phyloP scores from a whole-genome alignment of 2,329 filamentous ascomycete genomes.

The Alternaria triticina region DNA sequence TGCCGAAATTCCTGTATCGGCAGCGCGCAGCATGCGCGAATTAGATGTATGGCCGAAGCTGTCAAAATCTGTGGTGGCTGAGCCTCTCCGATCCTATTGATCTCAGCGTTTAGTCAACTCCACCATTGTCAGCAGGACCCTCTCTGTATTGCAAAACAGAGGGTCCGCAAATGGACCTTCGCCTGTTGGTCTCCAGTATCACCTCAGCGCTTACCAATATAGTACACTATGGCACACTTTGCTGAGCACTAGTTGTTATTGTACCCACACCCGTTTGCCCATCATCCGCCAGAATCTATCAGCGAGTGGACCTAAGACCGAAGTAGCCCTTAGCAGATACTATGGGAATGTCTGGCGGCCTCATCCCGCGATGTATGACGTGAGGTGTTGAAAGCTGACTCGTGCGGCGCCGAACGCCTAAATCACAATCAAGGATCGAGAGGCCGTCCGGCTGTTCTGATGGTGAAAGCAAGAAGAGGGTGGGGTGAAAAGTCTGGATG shows the following conservation, averaged over 20 bases:
- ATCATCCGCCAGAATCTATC: conserved; percentile 11
- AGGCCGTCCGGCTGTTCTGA: conserved; percentile 4
- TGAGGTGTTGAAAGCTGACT: conserved; percentile 2
- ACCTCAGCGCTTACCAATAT: conserved; percentile 12
- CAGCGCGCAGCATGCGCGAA: conserved; percentile 9
- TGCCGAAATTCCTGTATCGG: conserved; percentile 12
- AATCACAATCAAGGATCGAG: conserved; percentile 2
- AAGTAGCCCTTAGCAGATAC: neutral
- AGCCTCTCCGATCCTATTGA: conserved; percentile 5
- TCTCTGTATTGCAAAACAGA: conserved; percentile 4
- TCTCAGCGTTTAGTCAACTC: conserved; percentile 4
- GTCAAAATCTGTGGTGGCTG: conserved; percentile 5
- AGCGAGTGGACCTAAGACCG: neutral
- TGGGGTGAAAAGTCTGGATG: conserved; percentile 25
- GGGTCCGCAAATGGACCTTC: conserved; percentile 13
- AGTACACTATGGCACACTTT: conserved; percentile 16
- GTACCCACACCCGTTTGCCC: conserved; percentile 22
- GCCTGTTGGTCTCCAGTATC: conserved; percentile 16
- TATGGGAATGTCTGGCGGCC: neutral
- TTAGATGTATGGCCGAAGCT: conserved; percentile 1
- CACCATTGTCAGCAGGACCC: conserved; percentile 7
- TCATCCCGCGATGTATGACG: neutral
- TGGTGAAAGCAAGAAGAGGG: conserved; percentile 10
- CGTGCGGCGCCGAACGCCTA: conserved; percentile 10
- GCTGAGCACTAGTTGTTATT: conserved; percentile 14